These are phyloP conservation scores for Lithocarpus polystachyus DNA, from an alignment of 306 rosid species.

Conservation along the genomic window DNA sequence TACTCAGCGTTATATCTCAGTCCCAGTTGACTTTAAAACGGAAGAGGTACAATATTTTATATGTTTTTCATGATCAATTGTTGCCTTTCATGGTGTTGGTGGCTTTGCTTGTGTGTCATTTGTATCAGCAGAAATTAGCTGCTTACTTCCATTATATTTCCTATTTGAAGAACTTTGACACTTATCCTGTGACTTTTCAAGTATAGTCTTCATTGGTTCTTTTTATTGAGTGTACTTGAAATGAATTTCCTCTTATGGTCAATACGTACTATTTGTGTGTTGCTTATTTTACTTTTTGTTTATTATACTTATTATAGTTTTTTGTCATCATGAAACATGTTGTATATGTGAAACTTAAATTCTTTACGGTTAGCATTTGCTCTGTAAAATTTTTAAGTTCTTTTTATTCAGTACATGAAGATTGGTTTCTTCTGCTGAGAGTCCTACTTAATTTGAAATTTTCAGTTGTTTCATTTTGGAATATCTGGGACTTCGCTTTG, in stretches of 20 bases:
- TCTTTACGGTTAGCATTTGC: not conserved
- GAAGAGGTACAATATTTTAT: slow-evolving; percentile 38
- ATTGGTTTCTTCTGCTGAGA: slow-evolving; percentile 18
- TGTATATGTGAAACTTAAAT: slow-evolving; percentile 4
- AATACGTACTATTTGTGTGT: not conserved
- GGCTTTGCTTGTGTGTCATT: not conserved
- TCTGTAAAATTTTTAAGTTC: not conserved
- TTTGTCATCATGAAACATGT: slow-evolving; percentile 4
- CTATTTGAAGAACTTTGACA: slow-evolving; percentile 9
- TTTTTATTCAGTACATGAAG: not conserved
- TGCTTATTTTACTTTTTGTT: not conserved
- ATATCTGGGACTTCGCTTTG: slow-evolving; percentile 61
- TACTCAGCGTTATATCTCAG: slow-evolving; percentile 22
- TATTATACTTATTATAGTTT: not conserved
- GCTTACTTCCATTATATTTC: not conserved
- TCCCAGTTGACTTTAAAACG: slow-evolving; percentile 8
- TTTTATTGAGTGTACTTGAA: not conserved
- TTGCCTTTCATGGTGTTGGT: not conserved
- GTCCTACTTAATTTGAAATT: slow-evolving; percentile 18
- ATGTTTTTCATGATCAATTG: not conserved
- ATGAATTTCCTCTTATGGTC: not conserved
- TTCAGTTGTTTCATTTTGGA: slow-evolving; percentile 51
- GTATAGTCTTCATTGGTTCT: too few species aligned
- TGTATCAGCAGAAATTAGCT: not conserved
- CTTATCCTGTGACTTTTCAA: not conserved